Conservation (phyloP, 192 early-diverging fungal genomes). For the Gonapodya prolifera region DNA sequence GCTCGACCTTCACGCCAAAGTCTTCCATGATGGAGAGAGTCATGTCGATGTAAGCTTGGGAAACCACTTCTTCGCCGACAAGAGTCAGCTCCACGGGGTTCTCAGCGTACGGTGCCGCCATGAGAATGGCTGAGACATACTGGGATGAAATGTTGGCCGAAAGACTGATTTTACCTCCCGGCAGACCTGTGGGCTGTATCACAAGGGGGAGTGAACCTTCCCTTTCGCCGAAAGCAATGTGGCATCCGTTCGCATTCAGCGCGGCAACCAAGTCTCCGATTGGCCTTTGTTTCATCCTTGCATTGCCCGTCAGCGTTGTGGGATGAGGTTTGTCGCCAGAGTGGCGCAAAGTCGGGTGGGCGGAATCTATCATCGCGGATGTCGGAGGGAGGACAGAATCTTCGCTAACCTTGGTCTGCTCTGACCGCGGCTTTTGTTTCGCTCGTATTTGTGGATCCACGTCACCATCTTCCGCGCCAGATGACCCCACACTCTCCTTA, state of each 20-base stretch:
- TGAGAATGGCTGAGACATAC: slow-evolving; percentile 93
- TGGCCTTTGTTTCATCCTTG: slow-evolving; percentile 95
- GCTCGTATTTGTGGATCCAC: background rate
- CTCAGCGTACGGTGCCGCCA: slow-evolving; percentile 80
- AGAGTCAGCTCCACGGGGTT: slow-evolving; percentile 67
- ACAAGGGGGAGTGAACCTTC: slow-evolving; percentile 78
- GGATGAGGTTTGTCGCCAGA: background rate
- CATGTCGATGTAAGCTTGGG: slow-evolving; percentile 99
- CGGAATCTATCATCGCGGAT: background rate
- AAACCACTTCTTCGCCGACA: slow-evolving; percentile 86
- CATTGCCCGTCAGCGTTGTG: slow-evolving; percentile 81
- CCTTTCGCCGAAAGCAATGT: slow-evolving; percentile 61
- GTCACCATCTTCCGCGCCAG: background rate
- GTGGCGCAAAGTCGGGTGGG: background rate
- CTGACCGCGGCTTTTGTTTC: too few species aligned
- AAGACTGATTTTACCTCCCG: slow-evolving; percentile 76
- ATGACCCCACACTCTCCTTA: background rate
- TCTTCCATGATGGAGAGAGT: slow-evolving; percentile 40
- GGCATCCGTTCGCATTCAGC: slow-evolving; percentile 64
- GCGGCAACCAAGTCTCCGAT: slow-evolving; percentile 81
- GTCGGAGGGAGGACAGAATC: slow-evolving; percentile 15
- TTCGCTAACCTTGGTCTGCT: slow-evolving; percentile 26
- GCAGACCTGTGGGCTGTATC: slow-evolving; percentile 67
- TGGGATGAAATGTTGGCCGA: slow-evolving; percentile 92
- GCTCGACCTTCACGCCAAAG: slow-evolving; percentile 74